These are phyloP conservation scores for Coniosporium tulheliwenetii DNA, from an alignment of 2,329 filamentous ascomycete genomes.

Conservation along the genomic window DNA sequence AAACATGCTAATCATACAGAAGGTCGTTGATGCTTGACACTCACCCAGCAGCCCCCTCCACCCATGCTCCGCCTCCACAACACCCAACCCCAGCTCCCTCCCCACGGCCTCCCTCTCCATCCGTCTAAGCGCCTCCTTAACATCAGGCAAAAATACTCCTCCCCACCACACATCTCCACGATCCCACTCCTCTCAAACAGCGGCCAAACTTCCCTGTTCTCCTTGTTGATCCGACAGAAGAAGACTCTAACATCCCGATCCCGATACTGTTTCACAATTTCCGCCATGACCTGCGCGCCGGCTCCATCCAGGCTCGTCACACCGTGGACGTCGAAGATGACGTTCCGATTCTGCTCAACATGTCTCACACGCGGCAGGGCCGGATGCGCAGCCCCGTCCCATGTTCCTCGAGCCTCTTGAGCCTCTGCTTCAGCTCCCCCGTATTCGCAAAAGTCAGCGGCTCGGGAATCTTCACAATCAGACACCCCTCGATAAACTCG, in stretches of 20 bases:
- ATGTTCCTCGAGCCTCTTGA: constrained; percentile 75
- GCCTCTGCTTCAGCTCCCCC: constrained; percentile 70
- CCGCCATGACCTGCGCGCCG: constrained; percentile 75
- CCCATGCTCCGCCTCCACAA: too few relatives aligned
- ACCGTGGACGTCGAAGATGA: constrained; percentile 97
- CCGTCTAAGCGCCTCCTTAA: constrained; percentile 69
- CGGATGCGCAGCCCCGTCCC: constrained; percentile 76
- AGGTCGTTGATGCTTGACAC: too few relatives aligned
- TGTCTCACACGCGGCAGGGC: constrained; percentile 65
- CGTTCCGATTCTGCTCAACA: constrained; percentile 71
- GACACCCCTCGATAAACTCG: constrained; percentile 79
- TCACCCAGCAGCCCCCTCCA: too few relatives aligned
- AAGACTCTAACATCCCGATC: constrained; percentile 62
- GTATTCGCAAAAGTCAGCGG: constrained; percentile 96
- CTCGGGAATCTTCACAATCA: constrained; percentile 96
- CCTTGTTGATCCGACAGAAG: constrained; percentile 44
- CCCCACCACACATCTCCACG: constrained; percentile 65
- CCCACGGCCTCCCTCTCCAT: constrained; percentile 53
- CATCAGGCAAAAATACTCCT: constrained; percentile 65
- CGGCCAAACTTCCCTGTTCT: constrained; percentile 45
- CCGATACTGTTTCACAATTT: constrained; percentile 75
- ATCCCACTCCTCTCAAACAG: constrained; percentile 72
- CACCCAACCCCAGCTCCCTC: constrained; percentile 14
- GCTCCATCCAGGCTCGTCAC: constrained; percentile 90
- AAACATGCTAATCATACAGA: too few relatives aligned